Percentiles rank a stretch among this genome's conserved stretches.
These are phyloP conservation scores for Naganishia vaughanmartiniae DNA, from an alignment of 768 basidiomycete genomes.

Conservation along the genomic window DNA sequence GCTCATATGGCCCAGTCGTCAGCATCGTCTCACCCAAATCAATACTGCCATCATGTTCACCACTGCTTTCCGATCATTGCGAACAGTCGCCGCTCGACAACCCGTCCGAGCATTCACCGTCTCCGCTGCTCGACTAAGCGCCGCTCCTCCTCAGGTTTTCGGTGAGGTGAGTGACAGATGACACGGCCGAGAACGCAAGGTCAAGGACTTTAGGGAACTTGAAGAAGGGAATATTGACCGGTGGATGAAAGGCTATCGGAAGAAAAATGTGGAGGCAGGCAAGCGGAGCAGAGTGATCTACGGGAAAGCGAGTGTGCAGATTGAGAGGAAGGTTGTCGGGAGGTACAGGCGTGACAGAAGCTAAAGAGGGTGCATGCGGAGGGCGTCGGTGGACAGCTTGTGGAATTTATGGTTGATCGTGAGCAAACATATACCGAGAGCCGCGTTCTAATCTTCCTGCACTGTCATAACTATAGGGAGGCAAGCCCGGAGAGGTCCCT, in stretches of 20 bases:
- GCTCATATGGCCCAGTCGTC: not conserved
- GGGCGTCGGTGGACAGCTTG: too few species aligned
- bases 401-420: not conserved
- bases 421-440: not conserved
- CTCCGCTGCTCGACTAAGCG: conserved; percentile 37
- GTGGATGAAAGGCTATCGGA: not conserved
- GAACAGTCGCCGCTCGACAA: conserved; percentile 25
- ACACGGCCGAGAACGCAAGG: not conserved
- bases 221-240: not conserved
- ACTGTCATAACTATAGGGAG: conserved; percentile 36
- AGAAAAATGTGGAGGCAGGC: not conserved
- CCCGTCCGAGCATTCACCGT: conserved; percentile 39
- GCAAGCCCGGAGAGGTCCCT: conserved; percentile 47
- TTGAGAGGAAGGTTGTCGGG: not conserved
- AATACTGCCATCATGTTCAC: conserved; percentile 15
- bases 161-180: conserved; percentile 37
- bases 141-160: conserved; percentile 46
- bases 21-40: not conserved
- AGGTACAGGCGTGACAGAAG: not conserved
- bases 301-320: not conserved
- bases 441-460: not conserved
- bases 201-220: not conserved
- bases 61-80: conserved; percentile 27
- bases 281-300: not conserved
- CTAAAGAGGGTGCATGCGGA: too few species aligned